Conservation (phyloP, 352 stramenopile genomes). For the Phytophthora pini region DNA sequence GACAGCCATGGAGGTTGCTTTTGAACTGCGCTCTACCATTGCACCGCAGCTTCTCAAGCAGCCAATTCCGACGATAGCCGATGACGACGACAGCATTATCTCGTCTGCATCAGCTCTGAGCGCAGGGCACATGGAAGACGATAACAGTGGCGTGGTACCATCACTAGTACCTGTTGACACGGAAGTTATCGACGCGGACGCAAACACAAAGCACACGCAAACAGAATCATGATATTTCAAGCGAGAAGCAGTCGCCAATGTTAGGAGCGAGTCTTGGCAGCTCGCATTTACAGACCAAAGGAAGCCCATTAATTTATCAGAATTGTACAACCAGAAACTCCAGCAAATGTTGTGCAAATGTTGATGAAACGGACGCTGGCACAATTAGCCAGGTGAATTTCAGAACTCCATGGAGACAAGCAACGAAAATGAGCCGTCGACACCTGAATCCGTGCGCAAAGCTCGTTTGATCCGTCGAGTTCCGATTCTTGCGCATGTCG, state of each 20-base stretch:
- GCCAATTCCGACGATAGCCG: slow-evolving; percentile 15
- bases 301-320: slow-evolving; percentile 41
- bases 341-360: slow-evolving; percentile 26
- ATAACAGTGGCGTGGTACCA: background rate
- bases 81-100: slow-evolving; percentile 20
- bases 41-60: slow-evolving; percentile 48
- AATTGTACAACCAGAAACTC: slow-evolving; percentile 21
- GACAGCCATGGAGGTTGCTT: slow-evolving; percentile 75
- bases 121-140: slow-evolving; percentile 10
- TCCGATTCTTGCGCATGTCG: slow-evolving; percentile 55
- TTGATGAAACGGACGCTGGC: slow-evolving; percentile 20
- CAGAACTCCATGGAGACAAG: slow-evolving; percentile 15
- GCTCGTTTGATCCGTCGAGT: slow-evolving; percentile 50
- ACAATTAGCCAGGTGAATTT: background rate
- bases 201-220: slow-evolving; percentile 21
- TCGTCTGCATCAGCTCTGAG: slow-evolving; percentile 14
- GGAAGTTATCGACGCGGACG: background rate
- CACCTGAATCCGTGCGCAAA: slow-evolving; percentile 50
- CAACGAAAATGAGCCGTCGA: slow-evolving; percentile 17
- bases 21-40: slow-evolving; percentile 64
- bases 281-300: slow-evolving; percentile 16
- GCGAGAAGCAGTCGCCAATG: slow-evolving; percentile 21
- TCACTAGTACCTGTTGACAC: background rate
- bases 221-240: slow-evolving; percentile 19
- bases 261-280: slow-evolving; percentile 19